These are phyloP conservation scores for Globisporangium uncinulatum DNA, from an alignment of 352 stramenopile genomes.

Conservation along the genomic window DNA sequence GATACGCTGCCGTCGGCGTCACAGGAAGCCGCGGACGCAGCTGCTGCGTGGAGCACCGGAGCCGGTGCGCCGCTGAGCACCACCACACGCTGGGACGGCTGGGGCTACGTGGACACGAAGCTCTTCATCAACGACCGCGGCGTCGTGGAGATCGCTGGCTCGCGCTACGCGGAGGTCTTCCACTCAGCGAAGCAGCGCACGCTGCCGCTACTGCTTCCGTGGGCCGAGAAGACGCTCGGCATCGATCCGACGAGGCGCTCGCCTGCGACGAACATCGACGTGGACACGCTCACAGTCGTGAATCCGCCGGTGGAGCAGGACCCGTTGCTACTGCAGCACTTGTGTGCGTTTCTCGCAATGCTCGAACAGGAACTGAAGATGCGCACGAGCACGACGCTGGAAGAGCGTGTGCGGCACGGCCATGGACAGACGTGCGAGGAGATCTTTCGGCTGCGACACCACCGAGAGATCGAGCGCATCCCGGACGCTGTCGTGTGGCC, in stretches of 20 bases:
- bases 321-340: constrained; percentile 13
- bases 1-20: not conserved
- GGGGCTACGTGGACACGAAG: constrained; percentile 66
- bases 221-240: constrained; percentile 51
- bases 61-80: constrained; percentile 14
- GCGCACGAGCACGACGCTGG: constrained; percentile 28
- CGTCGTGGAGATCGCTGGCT: constrained; percentile 54
- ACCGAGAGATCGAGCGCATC: constrained; percentile 44
- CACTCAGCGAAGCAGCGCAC: constrained; percentile 29
- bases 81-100: constrained; percentile 65
- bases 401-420: constrained; percentile 58
- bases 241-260: constrained; percentile 35
- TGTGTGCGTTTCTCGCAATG: constrained; percentile 29
- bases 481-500: constrained; percentile 92
- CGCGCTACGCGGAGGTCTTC: constrained; percentile 64
- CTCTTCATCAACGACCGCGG: constrained; percentile 54
- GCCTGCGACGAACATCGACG: constrained; percentile 21
- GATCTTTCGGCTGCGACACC: constrained; percentile 51
- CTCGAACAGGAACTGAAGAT: constrained; percentile 19
- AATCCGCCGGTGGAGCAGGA: constrained; percentile 10
- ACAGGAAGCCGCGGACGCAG: not conserved
- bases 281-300: constrained; percentile 24
- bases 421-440: constrained; percentile 75
- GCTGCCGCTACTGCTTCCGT: constrained; percentile 44
- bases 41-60: constrained; percentile 5